Percentiles rank a stretch among this genome's conserved stretches.
Evolutionary conservation across 2,329 filamentous ascomycete species (phyloP).

Genomic region (Arthroderma uncinatum): DNA sequence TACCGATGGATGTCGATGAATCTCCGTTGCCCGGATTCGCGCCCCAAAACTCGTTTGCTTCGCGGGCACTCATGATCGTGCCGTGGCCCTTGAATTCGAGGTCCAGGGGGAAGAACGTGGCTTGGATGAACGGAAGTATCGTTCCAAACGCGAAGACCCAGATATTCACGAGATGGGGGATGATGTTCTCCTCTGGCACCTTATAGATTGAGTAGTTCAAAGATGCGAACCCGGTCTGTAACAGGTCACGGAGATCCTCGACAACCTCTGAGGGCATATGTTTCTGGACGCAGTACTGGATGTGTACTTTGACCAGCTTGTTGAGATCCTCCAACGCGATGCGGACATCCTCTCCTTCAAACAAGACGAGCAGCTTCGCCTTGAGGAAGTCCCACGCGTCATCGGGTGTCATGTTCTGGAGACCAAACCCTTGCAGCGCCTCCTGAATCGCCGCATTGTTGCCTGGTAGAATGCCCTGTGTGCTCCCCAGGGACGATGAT

Average conservation of each 20-base stretch:
- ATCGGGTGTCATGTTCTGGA: constrained; percentile 57
- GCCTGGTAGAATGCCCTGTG: constrained; percentile 17
- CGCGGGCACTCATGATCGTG: constrained; percentile 61
- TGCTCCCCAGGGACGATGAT: constrained; percentile 25
- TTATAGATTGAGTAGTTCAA: constrained; percentile 72
- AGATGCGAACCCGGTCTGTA: constrained; percentile 66
- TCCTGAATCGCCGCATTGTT: constrained; percentile 31
- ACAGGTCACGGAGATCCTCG: constrained; percentile 51
- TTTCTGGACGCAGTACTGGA: constrained; percentile 52
- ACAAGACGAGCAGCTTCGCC: constrained; percentile 51
- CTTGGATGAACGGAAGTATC: constrained; percentile 86
- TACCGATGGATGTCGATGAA: constrained; percentile 25
- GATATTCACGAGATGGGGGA: constrained; percentile 79
- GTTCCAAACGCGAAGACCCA: constrained; percentile 90
- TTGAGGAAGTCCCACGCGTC: constrained; percentile 58
- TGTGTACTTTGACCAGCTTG: constrained; percentile 49
- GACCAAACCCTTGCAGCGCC: constrained; percentile 43
- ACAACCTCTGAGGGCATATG: constrained; percentile 48
- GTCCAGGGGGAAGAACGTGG: constrained; percentile 85
- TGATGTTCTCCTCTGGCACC: constrained; percentile 75
- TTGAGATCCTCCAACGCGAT: constrained; percentile 58
- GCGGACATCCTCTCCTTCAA: constrained; percentile 53
- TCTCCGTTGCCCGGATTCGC: constrained; percentile 46
- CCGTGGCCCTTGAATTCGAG: constrained; percentile 84
- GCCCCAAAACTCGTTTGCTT: constrained; percentile 86